Evolutionary conservation across 257 asterid genomes (phyloP).

Genomic region (Plectranthus barbatus): DNA sequence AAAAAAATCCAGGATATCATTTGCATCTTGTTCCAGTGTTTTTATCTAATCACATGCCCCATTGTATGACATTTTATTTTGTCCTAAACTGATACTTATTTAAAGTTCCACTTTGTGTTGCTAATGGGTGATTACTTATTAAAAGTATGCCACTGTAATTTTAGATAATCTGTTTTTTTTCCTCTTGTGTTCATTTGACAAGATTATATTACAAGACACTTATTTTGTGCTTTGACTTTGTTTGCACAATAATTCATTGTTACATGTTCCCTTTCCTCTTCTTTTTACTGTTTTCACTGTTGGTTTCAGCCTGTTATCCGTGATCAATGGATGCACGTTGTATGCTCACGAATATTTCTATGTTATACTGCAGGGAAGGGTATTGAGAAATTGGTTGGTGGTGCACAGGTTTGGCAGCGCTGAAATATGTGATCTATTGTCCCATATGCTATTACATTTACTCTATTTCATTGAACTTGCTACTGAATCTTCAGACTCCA

Average conservation of each 20-base stretch:
- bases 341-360: slow-evolving; percentile 13
- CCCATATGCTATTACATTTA: slow-evolving; percentile 6
- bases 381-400: slow-evolving; percentile 55
- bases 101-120: slow-evolving; percentile 1
- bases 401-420: slow-evolving; percentile 56
- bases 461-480: slow-evolving; percentile 17
- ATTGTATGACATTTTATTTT: not conserved
- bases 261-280: not conserved
- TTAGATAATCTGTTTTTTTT: slow-evolving; percentile 1
- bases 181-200: not conserved
- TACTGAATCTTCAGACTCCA: slow-evolving; percentile 52
- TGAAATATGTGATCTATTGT: slow-evolving; percentile 3
- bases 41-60: not conserved
- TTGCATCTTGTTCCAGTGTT: not conserved
- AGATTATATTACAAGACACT: not conserved
- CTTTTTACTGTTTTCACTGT: not conserved
- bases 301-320: slow-evolving; percentile 3
- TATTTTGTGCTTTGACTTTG: not conserved
- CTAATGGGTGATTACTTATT: not conserved
- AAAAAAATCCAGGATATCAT: no score
- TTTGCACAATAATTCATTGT: not conserved
- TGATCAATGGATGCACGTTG: slow-evolving; percentile 11
- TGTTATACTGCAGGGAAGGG: slow-evolving; percentile 64
- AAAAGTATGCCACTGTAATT: not conserved
- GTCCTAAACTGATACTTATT: not conserved